Evolutionary conservation across 228 moss, liverwort and hornwort genomes (phyloP).

Genomic region (Sphagnum fallax): DNA sequence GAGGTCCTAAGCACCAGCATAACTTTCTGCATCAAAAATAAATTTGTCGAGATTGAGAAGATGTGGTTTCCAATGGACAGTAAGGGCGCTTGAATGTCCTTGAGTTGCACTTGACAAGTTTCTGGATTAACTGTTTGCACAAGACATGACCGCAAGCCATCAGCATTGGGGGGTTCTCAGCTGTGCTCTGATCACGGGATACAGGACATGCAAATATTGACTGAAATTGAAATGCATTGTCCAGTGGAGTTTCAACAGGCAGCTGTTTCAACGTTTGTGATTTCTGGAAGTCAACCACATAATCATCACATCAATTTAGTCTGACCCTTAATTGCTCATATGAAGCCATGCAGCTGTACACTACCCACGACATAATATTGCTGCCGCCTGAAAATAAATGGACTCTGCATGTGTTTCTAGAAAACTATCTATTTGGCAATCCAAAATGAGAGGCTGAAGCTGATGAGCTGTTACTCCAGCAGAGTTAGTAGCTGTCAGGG

Average conservation of each 20-base stretch:
- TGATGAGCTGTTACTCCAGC: no score
- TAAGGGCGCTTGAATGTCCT: constrained; percentile 93
- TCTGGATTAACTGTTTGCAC: constrained; percentile 93
- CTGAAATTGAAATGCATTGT: constrained; percentile 88
- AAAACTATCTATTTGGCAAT: no score
- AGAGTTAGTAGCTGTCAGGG: no score
- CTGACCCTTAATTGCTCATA: no score
- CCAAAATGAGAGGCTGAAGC: no score
- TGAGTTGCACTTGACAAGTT: constrained; percentile 79
- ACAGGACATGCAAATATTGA: constrained; percentile 98
- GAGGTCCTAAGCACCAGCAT: no score
- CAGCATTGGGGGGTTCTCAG: constrained; percentile 94
- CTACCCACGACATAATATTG: no score
- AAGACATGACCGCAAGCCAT: constrained; percentile 97
- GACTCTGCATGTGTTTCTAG: no score
- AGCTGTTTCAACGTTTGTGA: constrained; percentile 89
- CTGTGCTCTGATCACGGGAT: constrained; percentile 83
- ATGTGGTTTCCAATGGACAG: constrained; percentile 72
- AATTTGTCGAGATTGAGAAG: constrained; percentile 72
- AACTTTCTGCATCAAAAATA: constrained; percentile 40
- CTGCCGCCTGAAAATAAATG: no score
- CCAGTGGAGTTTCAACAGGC: constrained; percentile 84
- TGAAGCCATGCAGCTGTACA: no score
- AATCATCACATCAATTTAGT: neutral
- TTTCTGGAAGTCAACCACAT: constrained; percentile 32